Base-by-base conservation (phyloP, 805 yeast genomes). In the Citeromyces matritensis region DNA sequence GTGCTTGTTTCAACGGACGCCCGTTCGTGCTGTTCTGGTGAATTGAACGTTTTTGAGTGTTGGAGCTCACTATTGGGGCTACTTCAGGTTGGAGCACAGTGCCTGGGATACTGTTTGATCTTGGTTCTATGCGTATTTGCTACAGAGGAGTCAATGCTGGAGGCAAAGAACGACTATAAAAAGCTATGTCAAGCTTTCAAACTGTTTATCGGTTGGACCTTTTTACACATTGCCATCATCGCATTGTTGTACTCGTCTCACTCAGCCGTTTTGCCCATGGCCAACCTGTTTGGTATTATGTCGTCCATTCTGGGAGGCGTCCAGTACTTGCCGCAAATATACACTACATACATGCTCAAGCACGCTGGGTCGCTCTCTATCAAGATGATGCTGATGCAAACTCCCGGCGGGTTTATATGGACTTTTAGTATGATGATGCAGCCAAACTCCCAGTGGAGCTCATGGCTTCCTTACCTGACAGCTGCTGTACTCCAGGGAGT, bases 331-430 rank as follows among this genome's bases (percentile, higher is more conserved):
- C 95, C 95, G 1, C 95, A 83, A 50, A 62, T 83, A 7, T 50
- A 58, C 39, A 80, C 86, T 26, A 83, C 94, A 0, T 77, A 60
- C 42, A 44, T 38, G 1, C 59, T 83, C 37, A 75, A 77, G 43
- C 85, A 74, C 39, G 75, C 93, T 0, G 95, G 94, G 7, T 74
- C 85, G 1, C 58, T 83, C 14, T 80, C 93, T 0, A 58, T 81
- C 8, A 67, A 73, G 5, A 81, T 80, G 84, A 79, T 83, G 88
- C 55, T 73, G 27, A 65, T 84, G 39, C 95, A 83, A 48, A 81
- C 93, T 12, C 95, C 95, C 0, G 95, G 95, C 10, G 94, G 94
- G 11, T 77, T 67, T 39, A 35, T 82, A 2, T 83, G 88, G 80
- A 69, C 91, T 2, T 61, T 70, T n/a, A 70, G 81, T 1, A 56